Evolutionary conservation across 352 stramenopile genomes (phyloP).

Genomic region (Globisporangium nagaii): DNA sequence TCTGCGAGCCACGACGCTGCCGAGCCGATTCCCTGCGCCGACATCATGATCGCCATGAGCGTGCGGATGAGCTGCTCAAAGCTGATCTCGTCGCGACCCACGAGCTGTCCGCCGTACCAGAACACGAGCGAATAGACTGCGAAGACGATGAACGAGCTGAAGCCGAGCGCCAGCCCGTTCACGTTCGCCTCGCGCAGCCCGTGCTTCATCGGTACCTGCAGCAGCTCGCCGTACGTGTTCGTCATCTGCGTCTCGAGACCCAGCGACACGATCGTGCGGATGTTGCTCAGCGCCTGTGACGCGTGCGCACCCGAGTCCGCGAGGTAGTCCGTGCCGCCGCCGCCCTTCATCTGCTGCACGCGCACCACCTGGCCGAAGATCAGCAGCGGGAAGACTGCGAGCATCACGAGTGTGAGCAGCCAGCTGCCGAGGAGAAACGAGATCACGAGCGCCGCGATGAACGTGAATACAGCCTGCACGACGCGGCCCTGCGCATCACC

Average conservation of each 20-base stretch:
- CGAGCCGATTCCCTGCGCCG: conserved; percentile 24
- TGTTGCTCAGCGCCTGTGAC: conserved; percentile 38
- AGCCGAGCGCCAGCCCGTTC: conserved; percentile 48
- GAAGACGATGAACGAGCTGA: conserved; percentile 45
- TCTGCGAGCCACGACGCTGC: conserved; percentile 22
- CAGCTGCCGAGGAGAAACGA: conserved; percentile 13
- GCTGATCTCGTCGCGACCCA: conserved; percentile 25
- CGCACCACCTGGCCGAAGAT: conserved; percentile 22
- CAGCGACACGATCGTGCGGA: conserved; percentile 29
- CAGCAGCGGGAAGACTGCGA: conserved; percentile 13
- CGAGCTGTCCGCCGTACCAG: conserved; percentile 48
- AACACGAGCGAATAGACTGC: conserved; percentile 44
- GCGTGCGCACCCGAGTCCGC: conserved; percentile 31
- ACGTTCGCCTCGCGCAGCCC: conserved; percentile 17
- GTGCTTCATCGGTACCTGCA: conserved; percentile 17
- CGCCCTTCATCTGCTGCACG: conserved; percentile 15
- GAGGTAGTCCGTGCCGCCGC: conserved; percentile 17
- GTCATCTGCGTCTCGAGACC: conserved; percentile 26
- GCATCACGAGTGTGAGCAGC: conserved; percentile 14
- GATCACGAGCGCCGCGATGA: conserved; percentile 13
- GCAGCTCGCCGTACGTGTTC: conserved; percentile 21
- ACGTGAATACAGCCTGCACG: conserved; percentile 38
- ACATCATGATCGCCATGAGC: conserved; percentile 52
- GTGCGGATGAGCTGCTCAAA: conserved; percentile 42
- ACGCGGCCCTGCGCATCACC: conserved; percentile 38